Evolutionary conservation across 495 filamentous ascomycete species (phyloP).

Genomic region (Talaromyces stipitatus): DNA sequence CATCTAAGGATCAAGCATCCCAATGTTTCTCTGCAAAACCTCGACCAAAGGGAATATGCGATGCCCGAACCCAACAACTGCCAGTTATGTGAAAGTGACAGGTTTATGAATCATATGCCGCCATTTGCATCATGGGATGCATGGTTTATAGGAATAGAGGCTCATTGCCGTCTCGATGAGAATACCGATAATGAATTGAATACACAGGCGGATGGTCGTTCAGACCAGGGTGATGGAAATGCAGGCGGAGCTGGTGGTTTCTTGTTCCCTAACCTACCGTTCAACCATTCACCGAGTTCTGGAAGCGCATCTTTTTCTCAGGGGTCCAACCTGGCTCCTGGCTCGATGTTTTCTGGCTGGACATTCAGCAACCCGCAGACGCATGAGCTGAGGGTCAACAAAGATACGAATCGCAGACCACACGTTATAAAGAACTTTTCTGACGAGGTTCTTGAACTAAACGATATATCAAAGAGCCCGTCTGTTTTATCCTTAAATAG

Average conservation of each 20-base stretch:
- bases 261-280: background rate
- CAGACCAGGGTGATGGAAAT: background rate
- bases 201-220: background rate
- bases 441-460: background rate
- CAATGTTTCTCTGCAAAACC: background rate
- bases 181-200: background rate
- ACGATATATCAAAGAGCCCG: background rate
- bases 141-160: background rate
- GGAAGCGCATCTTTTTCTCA: background rate
- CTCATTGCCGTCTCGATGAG: background rate
- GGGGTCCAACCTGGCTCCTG: background rate
- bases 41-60: background rate
- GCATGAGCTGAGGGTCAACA: background rate
- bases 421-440: background rate
- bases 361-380: background rate
- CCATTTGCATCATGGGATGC: background rate
- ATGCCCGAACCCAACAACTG: background rate
- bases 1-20: background rate
- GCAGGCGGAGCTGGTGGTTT: background rate
- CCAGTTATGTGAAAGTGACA: background rate
- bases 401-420: background rate
- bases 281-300: background rate
- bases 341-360: background rate
- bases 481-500: background rate
- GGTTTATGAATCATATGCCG: background rate